These are phyloP conservation scores for Colletotrichum noveboracense DNA, from an alignment of 2,329 filamentous ascomycete genomes.

Conservation along the genomic window DNA sequence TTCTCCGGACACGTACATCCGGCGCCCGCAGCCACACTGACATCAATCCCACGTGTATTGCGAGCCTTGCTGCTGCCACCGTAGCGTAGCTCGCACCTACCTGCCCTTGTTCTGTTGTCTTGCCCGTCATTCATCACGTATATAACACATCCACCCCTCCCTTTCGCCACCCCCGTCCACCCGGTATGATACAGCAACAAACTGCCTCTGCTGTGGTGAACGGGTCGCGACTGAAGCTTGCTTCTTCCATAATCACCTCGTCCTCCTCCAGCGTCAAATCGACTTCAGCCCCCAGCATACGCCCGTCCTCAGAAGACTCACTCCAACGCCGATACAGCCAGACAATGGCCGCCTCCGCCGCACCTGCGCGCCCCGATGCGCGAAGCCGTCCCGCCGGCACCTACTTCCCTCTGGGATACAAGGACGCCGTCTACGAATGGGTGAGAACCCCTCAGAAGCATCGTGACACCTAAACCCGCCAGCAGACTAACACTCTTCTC, in stretches of 20 bases:
- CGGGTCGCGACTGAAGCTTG: conserved; percentile 44
- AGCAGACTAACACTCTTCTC: conserved; percentile 12
- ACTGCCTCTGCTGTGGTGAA: conserved; percentile 43
- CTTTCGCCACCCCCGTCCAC: conserved; percentile 19
- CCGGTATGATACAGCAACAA: conserved; percentile 53
- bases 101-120: neutral
- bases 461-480: neutral
- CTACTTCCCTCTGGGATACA: conserved; percentile 88
- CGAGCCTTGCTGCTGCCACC: neutral
- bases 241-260: conserved; percentile 24
- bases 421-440: conserved; percentile 92
- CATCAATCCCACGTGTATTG: neutral
- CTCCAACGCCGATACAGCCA: conserved; percentile 13
- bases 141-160: neutral
- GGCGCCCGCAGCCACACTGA: conserved; percentile 4
- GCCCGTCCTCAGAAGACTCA: conserved; percentile 7
- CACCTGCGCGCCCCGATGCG: conserved; percentile 3
- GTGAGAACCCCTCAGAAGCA: conserved; percentile 51
- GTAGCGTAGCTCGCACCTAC: neutral
- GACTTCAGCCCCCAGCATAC: neutral
- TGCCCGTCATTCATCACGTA: conserved; percentile 24
- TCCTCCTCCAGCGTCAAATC: conserved; percentile 13
- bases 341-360: conserved; percentile 20
- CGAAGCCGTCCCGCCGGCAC: conserved; percentile 30
- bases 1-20: conserved; percentile 1